phyloP scores from a whole-genome alignment of 495 filamentous ascomycete species.

The Aspergillus nidulans region DNA sequence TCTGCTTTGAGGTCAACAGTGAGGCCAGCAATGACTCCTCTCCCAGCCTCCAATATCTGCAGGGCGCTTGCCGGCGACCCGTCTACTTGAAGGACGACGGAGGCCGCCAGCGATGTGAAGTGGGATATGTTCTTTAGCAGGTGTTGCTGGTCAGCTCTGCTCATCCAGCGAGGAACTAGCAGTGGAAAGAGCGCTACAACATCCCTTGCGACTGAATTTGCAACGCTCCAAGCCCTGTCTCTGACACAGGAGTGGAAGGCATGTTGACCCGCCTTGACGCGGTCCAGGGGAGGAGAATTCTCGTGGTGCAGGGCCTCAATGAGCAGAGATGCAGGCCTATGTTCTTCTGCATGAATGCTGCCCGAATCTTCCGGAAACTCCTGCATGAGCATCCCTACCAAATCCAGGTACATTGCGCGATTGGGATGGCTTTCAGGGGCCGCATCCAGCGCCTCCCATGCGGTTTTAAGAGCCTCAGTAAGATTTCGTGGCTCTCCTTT shows the following conservation, averaged over 20 bases:
- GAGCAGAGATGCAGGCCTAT: not conserved
- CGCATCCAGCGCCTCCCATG: not conserved
- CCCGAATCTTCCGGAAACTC: not conserved
- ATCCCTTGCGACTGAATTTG: not conserved
- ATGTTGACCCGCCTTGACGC: not conserved
- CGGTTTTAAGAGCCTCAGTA: not conserved
- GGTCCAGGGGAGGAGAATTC: constrained; percentile 1
- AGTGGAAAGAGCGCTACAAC: constrained; percentile 1
- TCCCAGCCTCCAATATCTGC: not conserved
- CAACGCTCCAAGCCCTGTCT: not conserved
- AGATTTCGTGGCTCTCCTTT: not conserved
- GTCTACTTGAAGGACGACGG: not conserved
- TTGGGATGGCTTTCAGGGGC: not conserved
- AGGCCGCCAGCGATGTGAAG: not conserved
- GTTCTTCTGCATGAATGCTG: not conserved
- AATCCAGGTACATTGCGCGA: not conserved
- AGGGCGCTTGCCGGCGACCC: not conserved
- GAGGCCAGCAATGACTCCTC: not conserved
- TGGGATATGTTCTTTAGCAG: not conserved
- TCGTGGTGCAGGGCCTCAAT: not conserved
- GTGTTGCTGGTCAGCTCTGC: not conserved
- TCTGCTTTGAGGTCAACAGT: not conserved
- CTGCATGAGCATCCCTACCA: not conserved
- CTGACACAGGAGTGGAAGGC: not conserved
- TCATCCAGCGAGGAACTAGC: not conserved